Conservation (phyloP, 1,139 yeast species). For the Magnusiomyces suaveolens region DNA sequence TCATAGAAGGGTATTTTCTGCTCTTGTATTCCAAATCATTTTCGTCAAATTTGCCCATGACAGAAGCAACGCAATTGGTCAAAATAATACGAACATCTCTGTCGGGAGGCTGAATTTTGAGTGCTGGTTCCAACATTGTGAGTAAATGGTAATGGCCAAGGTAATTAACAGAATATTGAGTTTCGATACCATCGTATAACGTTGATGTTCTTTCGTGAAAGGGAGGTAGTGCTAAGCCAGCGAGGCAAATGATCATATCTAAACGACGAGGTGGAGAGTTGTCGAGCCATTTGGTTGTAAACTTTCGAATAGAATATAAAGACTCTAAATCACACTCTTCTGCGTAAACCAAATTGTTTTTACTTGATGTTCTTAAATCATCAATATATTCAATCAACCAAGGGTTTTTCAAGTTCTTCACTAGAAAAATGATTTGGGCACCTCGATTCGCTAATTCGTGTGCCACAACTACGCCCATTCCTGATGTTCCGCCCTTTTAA, state of each 20-base stretch:
- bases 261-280: slow-evolving; percentile 81
- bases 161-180: slow-evolving; percentile 76
- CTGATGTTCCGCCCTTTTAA: slow-evolving; percentile 74
- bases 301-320: slow-evolving; percentile 68
- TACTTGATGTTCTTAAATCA: slow-evolving; percentile 60
- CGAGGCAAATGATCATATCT: slow-evolving; percentile 82
- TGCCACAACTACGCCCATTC: slow-evolving; percentile 72
- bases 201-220: slow-evolving; percentile 53
- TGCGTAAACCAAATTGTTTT: slow-evolving; percentile 70
- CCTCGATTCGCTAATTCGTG: slow-evolving; percentile 68
- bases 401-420: slow-evolving; percentile 51
- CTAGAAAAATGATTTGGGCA: slow-evolving; percentile 75
- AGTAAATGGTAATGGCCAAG: slow-evolving; percentile 71
- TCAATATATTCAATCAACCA: slow-evolving; percentile 77
- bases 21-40: slow-evolving; percentile 60
- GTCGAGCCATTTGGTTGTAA: slow-evolving; percentile 92
- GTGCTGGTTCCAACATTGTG: slow-evolving; percentile 67
- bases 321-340: slow-evolving; percentile 78
- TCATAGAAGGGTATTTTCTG: slow-evolving; percentile 48
- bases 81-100: slow-evolving; percentile 78
- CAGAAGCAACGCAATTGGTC: slow-evolving; percentile 67
- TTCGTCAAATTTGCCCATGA: slow-evolving; percentile 55
- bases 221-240: slow-evolving; percentile 71
- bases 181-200: slow-evolving; percentile 65
- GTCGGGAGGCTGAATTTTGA: slow-evolving; percentile 85